Evolutionary conservation across 768 basidiomycete genomes (phyloP).

Genomic region (Pleurotus eryngii): DNA sequence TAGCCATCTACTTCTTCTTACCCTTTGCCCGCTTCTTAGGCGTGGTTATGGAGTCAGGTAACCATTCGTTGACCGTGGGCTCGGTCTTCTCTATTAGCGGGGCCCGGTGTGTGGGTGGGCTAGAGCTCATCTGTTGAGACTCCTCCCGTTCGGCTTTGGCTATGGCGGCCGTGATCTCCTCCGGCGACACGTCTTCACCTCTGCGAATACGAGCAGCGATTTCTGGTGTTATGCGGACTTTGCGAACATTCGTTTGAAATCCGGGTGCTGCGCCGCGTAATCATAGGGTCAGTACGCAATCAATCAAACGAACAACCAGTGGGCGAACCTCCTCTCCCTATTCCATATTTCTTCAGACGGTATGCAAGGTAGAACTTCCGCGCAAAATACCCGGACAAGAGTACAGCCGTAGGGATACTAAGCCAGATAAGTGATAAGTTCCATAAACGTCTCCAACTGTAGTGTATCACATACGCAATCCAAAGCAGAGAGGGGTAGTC

Average conservation of each 20-base stretch:
- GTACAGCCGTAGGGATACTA: conserved; percentile 42
- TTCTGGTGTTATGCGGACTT: conserved; percentile 50
- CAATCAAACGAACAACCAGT: conserved; percentile 9
- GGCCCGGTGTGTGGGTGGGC: conserved; percentile 4
- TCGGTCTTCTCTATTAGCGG: conserved; percentile 16
- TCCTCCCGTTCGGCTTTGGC: conserved; percentile 36
- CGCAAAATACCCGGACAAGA: conserved; percentile 42
- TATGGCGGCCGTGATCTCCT: conserved; percentile 47
- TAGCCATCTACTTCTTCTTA: conserved; percentile 21
- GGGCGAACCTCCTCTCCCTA: conserved; percentile 49
- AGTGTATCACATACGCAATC: conserved; percentile 36
- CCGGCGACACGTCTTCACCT: conserved; percentile 51
- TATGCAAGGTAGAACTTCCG: conserved; percentile 51
- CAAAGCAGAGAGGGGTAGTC: conserved; percentile 41
- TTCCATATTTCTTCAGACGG: conserved; percentile 42
- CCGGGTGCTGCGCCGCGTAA: conserved; percentile 36
- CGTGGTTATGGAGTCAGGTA: conserved; percentile 44
- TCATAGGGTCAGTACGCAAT: not conserved
- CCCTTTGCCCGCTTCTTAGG: conserved; percentile 41
- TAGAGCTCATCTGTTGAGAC: conserved; percentile 1
- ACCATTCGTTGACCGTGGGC: conserved; percentile 45
- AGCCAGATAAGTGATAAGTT: not conserved
- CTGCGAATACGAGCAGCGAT: conserved; percentile 49
- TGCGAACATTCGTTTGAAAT: conserved; percentile 51
- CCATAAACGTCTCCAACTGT: not conserved